Evolutionary conservation across 768 basidiomycete species (phyloP).

Genomic region (Solioccasus polychromus): DNA sequence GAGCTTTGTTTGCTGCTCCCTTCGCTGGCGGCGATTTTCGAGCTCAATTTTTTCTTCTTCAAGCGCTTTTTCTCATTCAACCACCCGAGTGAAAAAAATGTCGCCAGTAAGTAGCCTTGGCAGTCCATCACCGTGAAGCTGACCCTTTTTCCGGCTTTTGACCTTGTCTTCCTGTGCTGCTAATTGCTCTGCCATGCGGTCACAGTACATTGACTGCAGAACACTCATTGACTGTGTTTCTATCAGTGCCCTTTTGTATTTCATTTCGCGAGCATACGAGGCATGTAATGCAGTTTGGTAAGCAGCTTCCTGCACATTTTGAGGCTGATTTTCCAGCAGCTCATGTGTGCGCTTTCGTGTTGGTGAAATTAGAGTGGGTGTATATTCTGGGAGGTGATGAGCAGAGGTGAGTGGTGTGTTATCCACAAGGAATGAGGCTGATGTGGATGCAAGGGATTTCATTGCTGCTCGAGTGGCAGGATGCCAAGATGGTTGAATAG

Average conservation of each 20-base stretch:
- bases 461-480: background rate
- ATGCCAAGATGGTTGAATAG: no score
- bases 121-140: slow-evolving; percentile 18
- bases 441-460: slow-evolving; percentile 2
- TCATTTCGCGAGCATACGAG: background rate
- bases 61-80: background rate
- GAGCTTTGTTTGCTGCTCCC: background rate
- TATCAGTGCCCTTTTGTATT: slow-evolving; percentile 5
- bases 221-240: slow-evolving; percentile 13
- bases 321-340: background rate
- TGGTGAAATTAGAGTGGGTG: background rate
- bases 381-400: background rate
- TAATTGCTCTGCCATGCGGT: slow-evolving; percentile 10
- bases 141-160: slow-evolving; percentile 9
- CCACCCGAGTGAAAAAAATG: slow-evolving; percentile 4
- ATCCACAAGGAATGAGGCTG: slow-evolving; percentile 6
- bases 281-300: slow-evolving; percentile 1
- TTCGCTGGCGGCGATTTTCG: background rate
- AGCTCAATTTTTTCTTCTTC: background rate
- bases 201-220: slow-evolving; percentile 13
- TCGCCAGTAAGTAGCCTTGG: slow-evolving; percentile 20
- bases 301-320: background rate
- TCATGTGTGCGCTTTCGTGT: background rate
- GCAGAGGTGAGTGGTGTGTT: slow-evolving; percentile 2
- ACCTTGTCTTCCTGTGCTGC: slow-evolving; percentile 13